These are phyloP conservation scores for Tuber umbilicatum DNA, from an alignment of 495 filamentous ascomycete genomes.

Conservation along the genomic window DNA sequence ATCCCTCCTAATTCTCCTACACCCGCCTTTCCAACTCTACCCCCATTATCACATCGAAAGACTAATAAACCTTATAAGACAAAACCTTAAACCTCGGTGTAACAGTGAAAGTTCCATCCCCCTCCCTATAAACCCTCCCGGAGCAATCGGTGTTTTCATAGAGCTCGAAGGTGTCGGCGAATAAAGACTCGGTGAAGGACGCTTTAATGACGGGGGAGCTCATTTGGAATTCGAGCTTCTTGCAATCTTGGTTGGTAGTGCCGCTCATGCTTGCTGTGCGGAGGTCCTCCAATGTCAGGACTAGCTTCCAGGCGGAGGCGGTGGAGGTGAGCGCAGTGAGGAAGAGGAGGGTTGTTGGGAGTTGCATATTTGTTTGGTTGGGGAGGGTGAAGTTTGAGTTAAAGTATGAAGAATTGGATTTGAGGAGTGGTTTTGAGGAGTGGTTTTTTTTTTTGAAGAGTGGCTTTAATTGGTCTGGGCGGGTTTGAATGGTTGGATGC, in stretches of 20 bases:
- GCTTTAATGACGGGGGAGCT: not conserved
- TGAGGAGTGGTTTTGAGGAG: not conserved
- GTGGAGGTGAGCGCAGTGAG: not conserved
- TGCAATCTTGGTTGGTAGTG: not conserved
- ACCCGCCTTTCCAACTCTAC: not conserved
- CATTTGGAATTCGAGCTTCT: not conserved
- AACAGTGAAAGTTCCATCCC: not conserved
- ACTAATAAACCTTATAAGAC: constrained; percentile 1
- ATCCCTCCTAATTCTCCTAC: not conserved
- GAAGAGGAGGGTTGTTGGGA: not conserved
- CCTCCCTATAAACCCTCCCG: not conserved
- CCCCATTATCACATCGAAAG: not conserved
- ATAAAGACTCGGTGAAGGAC: not conserved
- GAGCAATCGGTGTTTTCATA: not conserved
- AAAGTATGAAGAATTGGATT: not conserved
- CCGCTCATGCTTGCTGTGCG: not conserved
- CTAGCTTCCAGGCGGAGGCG: not conserved
- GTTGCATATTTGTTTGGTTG: not conserved
- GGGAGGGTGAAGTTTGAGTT: not conserved
- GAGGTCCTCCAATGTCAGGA: not conserved
- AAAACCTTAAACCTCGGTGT: not conserved
- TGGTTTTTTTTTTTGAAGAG: not conserved
- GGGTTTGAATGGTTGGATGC: not conserved
- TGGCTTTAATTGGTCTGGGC: not conserved
- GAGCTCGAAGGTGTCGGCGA: not conserved